A percentile compares a stretch with the other conserved stretches of the same genome.
Conservation (phyloP, 176 grass and related monocot species). For the Ensete glaucum region DNA sequence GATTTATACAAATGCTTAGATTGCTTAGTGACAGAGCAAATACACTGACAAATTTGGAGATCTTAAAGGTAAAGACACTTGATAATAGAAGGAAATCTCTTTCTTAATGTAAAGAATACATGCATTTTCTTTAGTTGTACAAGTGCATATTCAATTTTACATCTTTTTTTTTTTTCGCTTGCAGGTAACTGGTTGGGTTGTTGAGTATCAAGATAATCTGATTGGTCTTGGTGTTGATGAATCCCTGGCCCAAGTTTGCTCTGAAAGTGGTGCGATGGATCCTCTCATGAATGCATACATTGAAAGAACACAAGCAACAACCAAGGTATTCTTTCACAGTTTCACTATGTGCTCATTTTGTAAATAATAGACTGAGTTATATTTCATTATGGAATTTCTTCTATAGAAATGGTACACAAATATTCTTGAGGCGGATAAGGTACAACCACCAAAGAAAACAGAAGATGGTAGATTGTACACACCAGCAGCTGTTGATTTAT, state of each 20-base stretch:
- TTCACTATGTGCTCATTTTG: slow-evolving; percentile 4
- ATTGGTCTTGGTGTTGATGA: slow-evolving; percentile 93
- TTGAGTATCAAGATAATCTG: slow-evolving; percentile 97
- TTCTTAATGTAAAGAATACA: no score
- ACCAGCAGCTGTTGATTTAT: slow-evolving; percentile 93
- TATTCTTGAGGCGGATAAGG: slow-evolving; percentile 95
- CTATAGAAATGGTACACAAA: slow-evolving; percentile 99
- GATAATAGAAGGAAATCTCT: background rate
- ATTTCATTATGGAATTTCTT: slow-evolving; percentile 23
- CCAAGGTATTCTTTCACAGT: slow-evolving; percentile 45
- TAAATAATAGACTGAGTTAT: background rate
- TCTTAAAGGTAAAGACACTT: slow-evolving; percentile 61
- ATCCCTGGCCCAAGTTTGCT: slow-evolving; percentile 97
- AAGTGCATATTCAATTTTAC: background rate
- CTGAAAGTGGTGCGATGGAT: slow-evolving; percentile 98
- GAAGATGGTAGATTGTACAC: slow-evolving; percentile 90
- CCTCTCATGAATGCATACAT: slow-evolving; percentile 99
- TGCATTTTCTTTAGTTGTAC: background rate
- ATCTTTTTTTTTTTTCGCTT: slow-evolving; percentile 21
- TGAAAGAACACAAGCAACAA: slow-evolving; percentile 94
- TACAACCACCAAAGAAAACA: slow-evolving; percentile 77
- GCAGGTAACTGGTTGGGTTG: slow-evolving; percentile 98
- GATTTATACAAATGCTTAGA: slow-evolving; percentile 92
- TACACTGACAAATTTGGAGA: slow-evolving; percentile 93
- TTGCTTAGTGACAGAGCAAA: slow-evolving; percentile 94